Conservation (phyloP, 805 yeast species). For the Pachysolen tannophilus region DNA sequence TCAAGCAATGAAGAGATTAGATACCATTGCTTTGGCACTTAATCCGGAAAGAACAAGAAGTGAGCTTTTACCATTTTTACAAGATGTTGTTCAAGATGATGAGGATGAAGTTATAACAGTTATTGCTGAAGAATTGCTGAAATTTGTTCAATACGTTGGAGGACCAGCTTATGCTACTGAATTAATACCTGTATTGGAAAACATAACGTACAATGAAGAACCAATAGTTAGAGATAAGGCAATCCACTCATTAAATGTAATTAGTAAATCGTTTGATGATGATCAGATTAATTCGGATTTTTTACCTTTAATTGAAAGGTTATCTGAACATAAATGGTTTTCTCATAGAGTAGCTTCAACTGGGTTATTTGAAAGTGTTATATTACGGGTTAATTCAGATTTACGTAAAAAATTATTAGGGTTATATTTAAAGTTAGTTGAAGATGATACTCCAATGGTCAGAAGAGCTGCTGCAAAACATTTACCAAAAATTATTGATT, state of each 20-base stretch:
- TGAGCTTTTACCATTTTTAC: conserved; percentile 85
- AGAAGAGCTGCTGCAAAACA: conserved; percentile 88
- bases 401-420: conserved; percentile 56
- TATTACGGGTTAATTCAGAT: conserved; percentile 46
- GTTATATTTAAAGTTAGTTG: conserved; percentile 61
- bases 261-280: conserved; percentile 54
- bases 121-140: conserved; percentile 83
- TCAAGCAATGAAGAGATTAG: conserved; percentile 88
- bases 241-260: conserved; percentile 69
- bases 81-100: conserved; percentile 88
- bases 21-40: conserved; percentile 88
- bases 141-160: conserved; percentile 83
- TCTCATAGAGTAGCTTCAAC: conserved; percentile 86
- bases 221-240: conserved; percentile 95
- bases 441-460: conserved; percentile 97
- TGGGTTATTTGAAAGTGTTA: conserved; percentile 71
- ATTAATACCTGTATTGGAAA: conserved; percentile 65
- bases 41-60: conserved; percentile 89
- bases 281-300: conserved; percentile 60
- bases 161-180: conserved; percentile 60
- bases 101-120: conserved; percentile 97
- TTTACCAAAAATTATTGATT: conserved; percentile 66
- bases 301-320: conserved; percentile 67
- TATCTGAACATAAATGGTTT: conserved; percentile 91
- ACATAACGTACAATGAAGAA: conserved; percentile 88